Evolutionary conservation across 345 rosid species (phyloP), one percentile per base, ranked within the genome.

Genomic region (Capsella bursapastoris): DNA sequence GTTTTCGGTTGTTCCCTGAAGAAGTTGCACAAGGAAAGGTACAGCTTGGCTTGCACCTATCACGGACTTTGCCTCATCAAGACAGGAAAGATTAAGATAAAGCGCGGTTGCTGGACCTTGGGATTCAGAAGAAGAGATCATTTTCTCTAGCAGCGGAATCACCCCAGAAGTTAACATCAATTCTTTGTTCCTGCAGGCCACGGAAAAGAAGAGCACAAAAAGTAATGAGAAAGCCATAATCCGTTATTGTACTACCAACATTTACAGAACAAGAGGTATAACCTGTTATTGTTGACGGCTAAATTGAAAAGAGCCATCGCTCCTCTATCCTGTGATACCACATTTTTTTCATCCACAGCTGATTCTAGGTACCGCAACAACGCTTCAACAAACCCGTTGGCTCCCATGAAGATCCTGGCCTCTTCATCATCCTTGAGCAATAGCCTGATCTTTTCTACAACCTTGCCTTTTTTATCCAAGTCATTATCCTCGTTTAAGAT

Each of bases 301-400:
- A 96, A 89, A 83, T 96, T 96, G 77, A 96, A 96, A 13, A 96
- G 84, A 75, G 99, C 94, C 99, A 96, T 86, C 38, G 98, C 94
- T 65, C 97, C 99, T 56, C 78, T 75, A 62, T 85, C 94, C 79
- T 87, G 89, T 60, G 94, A 90, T 66, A 29, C 29, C 12, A 53
- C 74, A 72, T 87, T 72, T 73, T 79, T 79, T 22, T 78, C 83
- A 63, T 45, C 80, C 16, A 88, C 80, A 47, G 90, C 93, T 64
- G 81, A 87, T 82, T 80, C 83, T 14, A 95, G 82, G 68, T 88
- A 95, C 65, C 76, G 83, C 71, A 90, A 73, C 56, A 92, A 81
- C 25, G 87, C 94, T 73, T 87, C 90, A 14, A 90, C 92, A 75
- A 92, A 92, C 52, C 99, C 97, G 62, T 88, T 89, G 16, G 89